Percentiles rank a stretch among this genome's conserved stretches.
These are phyloP conservation scores for Fraxinus dipetala DNA, from an alignment of 305 asterid species.

Conservation along the genomic window DNA sequence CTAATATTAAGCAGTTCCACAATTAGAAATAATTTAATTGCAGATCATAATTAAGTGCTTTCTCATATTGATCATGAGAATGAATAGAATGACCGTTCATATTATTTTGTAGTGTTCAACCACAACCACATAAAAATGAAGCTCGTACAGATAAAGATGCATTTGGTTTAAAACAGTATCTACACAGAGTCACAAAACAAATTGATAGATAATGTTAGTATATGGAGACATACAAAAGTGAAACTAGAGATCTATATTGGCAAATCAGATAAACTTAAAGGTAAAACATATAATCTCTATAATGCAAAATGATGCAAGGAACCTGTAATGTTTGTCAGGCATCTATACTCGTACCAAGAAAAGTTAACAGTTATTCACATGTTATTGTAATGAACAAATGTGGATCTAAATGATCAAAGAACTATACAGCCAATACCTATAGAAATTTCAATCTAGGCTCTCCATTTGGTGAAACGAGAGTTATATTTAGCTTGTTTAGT, in stretches of 20 bases:
- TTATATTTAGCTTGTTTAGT: background rate
- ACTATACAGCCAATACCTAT: background rate
- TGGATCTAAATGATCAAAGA: background rate
- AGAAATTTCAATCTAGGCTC: background rate
- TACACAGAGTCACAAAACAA: background rate
- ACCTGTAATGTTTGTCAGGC: background rate
- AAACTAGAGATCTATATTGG: background rate
- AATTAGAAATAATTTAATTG: background rate
- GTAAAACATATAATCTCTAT: background rate
- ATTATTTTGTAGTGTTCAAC: background rate
- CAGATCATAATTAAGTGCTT: constrained; percentile 1
- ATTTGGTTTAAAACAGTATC: background rate
- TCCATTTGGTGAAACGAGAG: background rate
- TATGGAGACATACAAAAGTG: background rate
- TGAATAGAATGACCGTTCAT: background rate
- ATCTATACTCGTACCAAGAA: background rate
- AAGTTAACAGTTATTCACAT: background rate
- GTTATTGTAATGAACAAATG: background rate
- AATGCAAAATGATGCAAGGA: background rate
- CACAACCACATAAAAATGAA: constrained; percentile 11
- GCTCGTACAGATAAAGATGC: background rate
- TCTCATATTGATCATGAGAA: background rate
- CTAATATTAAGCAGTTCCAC: background rate
- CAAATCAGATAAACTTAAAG: background rate
- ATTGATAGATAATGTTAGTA: background rate